Base-by-base conservation (phyloP, 139 green algal genomes). In the Coccomyxa sp. region DNA sequence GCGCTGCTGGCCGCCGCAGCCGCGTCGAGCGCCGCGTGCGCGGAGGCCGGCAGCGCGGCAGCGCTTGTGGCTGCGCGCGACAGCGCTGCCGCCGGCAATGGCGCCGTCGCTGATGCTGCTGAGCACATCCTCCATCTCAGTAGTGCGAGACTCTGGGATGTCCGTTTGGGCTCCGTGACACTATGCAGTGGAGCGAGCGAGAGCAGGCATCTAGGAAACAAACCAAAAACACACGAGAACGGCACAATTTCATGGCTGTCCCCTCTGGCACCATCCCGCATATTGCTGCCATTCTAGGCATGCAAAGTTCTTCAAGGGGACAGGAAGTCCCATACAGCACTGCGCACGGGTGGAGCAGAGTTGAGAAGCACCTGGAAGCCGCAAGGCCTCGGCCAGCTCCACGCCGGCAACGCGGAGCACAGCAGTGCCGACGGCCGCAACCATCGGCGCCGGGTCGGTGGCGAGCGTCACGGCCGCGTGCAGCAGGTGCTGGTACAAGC, bases 381-480 rank as follows among this genome's bases (percentile, higher is more conserved):
- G 63, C 18, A 28, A 3, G 10, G 63, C 18, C 21, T 71, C 63
- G 18, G 21, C 63, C 21, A 71, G 63, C 63, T 71, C 63, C 21
- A 71, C 63, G 71, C 71, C 71, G 1, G 89, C 89, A 7, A 93
- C 85, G 13, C 77, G 71, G 67, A 97, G 88, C 68, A 92, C 90
- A 1, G 90, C 85, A 10, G 86, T 81, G 18, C 91, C 94, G 23
- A 93, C 80, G 13, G 81, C 86, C 18, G 90, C 88, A 58, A 92
- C 91, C 85, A 87, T 86, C 23, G 91, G 85, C 0, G 89, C 87
- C 12, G 92, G 91, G 83, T 96, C 92, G 13, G 92, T 90, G 13
- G 92, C 91, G 58, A 97, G 91, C 81, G 92, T 88, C 71, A 89
- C 91, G 63, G 94, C 89, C 23, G 89, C 90, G 79, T 95, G 88